A percentile compares a stretch with the other conserved stretches of the same genome.
Conservation (phyloP, 2,329 filamentous ascomycete species). For the Pezicula carpinea region DNA sequence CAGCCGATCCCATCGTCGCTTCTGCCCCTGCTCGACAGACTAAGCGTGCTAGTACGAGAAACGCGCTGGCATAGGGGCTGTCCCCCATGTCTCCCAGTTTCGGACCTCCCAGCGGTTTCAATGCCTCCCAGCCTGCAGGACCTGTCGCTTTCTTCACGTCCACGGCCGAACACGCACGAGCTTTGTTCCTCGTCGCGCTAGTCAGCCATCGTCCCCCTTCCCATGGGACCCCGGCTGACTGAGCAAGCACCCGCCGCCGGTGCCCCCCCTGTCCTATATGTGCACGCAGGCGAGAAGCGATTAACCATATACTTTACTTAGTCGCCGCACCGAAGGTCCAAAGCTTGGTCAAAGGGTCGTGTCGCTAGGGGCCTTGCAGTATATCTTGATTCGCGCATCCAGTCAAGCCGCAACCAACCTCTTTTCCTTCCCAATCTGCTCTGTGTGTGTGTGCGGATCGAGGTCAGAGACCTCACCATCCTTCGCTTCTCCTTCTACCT, state of each 20-base stretch:
- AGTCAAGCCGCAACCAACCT: too few species aligned
- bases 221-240: background rate
- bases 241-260: too few species aligned
- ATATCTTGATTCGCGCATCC: too few species aligned
- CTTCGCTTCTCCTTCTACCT: too few species aligned
- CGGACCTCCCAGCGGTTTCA: conserved; percentile 19
- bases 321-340: background rate
- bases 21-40: background rate
- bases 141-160: conserved; percentile 7
- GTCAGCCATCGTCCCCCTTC: background rate
- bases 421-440: too few species aligned
- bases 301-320: conserved; percentile 1
- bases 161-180: background rate
- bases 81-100: background rate
- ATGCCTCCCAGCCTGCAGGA: conserved; percentile 7
- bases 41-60: background rate
- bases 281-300: background rate
- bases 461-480: background rate
- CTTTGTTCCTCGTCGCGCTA: background rate
- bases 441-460: too few species aligned
- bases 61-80: too few species aligned
- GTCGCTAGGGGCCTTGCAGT: too few species aligned
- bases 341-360: conserved; percentile 1
- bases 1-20: conserved; percentile 1
- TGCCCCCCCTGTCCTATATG: background rate